These are phyloP conservation scores for Aspergillus cavernicola DNA, from an alignment of 495 filamentous ascomycete genomes.

Conservation along the genomic window DNA sequence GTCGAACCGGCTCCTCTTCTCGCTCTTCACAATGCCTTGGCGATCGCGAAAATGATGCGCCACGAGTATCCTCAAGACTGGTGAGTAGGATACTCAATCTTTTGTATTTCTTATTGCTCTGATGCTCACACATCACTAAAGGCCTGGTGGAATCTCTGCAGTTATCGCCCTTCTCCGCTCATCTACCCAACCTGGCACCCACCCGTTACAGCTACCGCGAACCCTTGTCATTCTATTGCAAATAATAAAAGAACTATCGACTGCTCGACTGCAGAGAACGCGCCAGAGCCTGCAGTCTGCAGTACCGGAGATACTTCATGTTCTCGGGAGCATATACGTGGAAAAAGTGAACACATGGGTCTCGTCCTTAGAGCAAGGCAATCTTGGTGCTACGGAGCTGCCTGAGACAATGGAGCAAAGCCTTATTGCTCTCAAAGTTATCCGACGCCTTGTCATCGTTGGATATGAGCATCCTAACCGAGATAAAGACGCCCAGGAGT, in stretches of 20 bases:
- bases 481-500: conserved; percentile 64
- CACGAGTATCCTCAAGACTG: conserved; percentile 87
- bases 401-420: conserved; percentile 67
- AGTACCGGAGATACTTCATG: conserved; percentile 73
- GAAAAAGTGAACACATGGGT: conserved; percentile 71
- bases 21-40: conserved; percentile 80
- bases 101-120: background rate
- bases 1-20: conserved; percentile 69
- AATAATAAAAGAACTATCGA: conserved; percentile 84
- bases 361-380: conserved; percentile 50
- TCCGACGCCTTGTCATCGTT: conserved; percentile 73
- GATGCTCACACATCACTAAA: conserved; percentile 17
- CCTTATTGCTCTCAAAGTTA: conserved; percentile 69
- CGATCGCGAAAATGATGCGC: conserved; percentile 80
- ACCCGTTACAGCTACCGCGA: conserved; percentile 59
- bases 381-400: conserved; percentile 54
- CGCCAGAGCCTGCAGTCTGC: conserved; percentile 68
- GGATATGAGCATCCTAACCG: conserved; percentile 83
- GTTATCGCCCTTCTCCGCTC: conserved; percentile 60
- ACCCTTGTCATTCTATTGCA: conserved; percentile 74
- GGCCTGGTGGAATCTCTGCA: conserved; percentile 48
- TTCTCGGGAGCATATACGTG: conserved; percentile 73
- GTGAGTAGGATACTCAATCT: conserved; percentile 26
- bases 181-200: conserved; percentile 38
- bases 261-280: conserved; percentile 66